Percentiles rank a stretch among this genome's conserved stretches.
phyloP scores from a whole-genome alignment of 345 rosid genomes.

The Capsella bursapastoris region DNA sequence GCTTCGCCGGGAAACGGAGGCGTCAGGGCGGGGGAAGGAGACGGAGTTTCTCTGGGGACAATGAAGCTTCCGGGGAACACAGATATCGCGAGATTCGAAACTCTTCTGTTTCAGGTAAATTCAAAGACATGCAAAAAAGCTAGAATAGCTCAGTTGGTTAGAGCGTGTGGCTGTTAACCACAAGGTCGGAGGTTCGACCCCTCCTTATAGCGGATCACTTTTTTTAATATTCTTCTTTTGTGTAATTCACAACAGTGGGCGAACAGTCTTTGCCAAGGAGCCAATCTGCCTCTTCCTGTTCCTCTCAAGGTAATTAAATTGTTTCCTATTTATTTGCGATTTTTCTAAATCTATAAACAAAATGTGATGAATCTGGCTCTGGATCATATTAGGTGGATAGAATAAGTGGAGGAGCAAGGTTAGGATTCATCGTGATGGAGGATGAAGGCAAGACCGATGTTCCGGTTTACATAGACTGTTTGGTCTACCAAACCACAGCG shows the following conservation, averaged over 20 bases:
- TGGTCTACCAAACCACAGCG: slow-evolving; percentile 60
- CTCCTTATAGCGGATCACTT: slow-evolving; percentile 53
- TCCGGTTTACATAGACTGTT: slow-evolving; percentile 81
- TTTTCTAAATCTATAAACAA: background rate
- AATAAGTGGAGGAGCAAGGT: slow-evolving; percentile 78
- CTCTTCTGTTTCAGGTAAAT: slow-evolving; percentile 71
- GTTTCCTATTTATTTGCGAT: background rate
- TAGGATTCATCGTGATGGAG: slow-evolving; percentile 76
- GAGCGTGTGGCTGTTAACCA: slow-evolving; percentile 87
- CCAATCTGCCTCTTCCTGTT: slow-evolving; percentile 80
- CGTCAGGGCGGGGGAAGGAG: slow-evolving; percentile 48
- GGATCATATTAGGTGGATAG: slow-evolving; percentile 60
- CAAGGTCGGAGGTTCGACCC: slow-evolving; percentile 86
- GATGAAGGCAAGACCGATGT: slow-evolving; percentile 85
- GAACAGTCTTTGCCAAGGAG: slow-evolving; percentile 92
- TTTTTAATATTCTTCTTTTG: background rate
- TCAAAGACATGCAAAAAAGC: slow-evolving; percentile 22
- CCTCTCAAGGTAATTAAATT: slow-evolving; percentile 67
- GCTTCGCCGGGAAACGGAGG: slow-evolving; percentile 14
- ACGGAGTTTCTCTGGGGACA: slow-evolving; percentile 84
- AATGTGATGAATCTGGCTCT: slow-evolving; percentile 20
- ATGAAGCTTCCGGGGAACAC: slow-evolving; percentile 72
- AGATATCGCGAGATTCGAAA: slow-evolving; percentile 68
- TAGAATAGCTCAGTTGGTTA: slow-evolving; percentile 88
- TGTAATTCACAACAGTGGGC: slow-evolving; percentile 68